Base-by-base conservation (phyloP, 2,329 filamentous ascomycete genomes). In the Neoarthrinium moseri region DNA sequence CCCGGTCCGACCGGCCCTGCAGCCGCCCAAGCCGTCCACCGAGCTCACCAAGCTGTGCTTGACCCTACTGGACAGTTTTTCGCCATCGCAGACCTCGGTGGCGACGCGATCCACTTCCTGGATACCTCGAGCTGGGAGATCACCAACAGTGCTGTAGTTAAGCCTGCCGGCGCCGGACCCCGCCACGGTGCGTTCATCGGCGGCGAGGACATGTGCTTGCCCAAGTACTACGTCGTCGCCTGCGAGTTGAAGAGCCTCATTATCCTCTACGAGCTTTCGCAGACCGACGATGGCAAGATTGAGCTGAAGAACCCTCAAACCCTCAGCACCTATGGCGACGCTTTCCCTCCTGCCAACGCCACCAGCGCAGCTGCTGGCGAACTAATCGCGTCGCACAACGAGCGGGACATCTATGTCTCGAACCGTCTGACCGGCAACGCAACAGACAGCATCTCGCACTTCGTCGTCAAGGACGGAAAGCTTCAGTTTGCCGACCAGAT, bases 21-120 rank as follows among this genome's bases (percentile, higher is more conserved):
- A n/a, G 50, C 56, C 17, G 49, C 46, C 4, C 63, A 66, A 48
- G 49, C 39, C 2, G 47, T 38, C 6, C 58, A 64, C 48, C 64
- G 72, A 44, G 71, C 75, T 21, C 76, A 80, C 57, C 71, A 78
- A 61, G 63, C 69, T 10, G 58, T 74, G 20, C 63, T 73, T 8
- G 74, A 79, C 50, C 73, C 73, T 6, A 69, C 68, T 3, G 75
- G 75, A 22, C 68, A 69, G 38, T 80, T 65, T 63, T 75, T 76
- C 53, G 63, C 70, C 45, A 64, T 75, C 44, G 70, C 70, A 48
- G 72, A 79, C 52, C 69, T 79, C 10, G 76, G 74, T 49, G 71
- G 68, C 24, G 73, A 79, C 60, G 57, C 61, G n/a, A 53, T 79
- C 26, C 52, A 74, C 27, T 53, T 78, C 44, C 58, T 78, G 27